Evolutionary conservation across 106 monocot genomes (phyloP).

Genomic region (Agapanthus africanus): DNA sequence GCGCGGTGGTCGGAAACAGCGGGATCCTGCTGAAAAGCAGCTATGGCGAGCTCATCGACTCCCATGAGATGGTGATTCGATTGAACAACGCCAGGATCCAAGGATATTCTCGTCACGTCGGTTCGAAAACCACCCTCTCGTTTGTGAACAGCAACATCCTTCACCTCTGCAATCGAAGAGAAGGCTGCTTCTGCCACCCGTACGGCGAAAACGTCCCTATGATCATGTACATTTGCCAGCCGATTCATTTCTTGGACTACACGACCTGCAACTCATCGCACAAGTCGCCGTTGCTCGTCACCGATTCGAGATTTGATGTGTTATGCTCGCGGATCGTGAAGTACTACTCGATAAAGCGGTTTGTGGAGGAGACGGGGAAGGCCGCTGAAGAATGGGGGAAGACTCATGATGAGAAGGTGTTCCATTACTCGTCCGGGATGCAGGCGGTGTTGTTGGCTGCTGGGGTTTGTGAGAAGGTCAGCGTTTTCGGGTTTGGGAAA

Average conservation of each 20-base stretch:
- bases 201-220: conserved; percentile 57
- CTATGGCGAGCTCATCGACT: conserved; percentile 53
- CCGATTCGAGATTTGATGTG: conserved; percentile 57
- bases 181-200: conserved; percentile 64
- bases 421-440: conserved; percentile 87
- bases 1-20: conserved; percentile 88
- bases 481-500: conserved; percentile 87
- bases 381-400: conserved; percentile 41
- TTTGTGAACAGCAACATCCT: conserved; percentile 83
- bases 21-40: conserved; percentile 55
- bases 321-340: conserved; percentile 60
- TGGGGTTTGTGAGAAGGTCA: conserved; percentile 56
- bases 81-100: conserved; percentile 64
- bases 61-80: conserved; percentile 61
- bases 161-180: conserved; percentile 49
- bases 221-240: conserved; percentile 71
- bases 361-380: conserved; percentile 40
- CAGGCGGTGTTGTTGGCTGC: conserved; percentile 74
- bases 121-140: conserved; percentile 51
- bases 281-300: conserved; percentile 42
- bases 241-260: conserved; percentile 66
- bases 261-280: conserved; percentile 46
- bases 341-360: conserved; percentile 65
- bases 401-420: conserved; percentile 43
- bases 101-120: conserved; percentile 50